phyloP scores from a whole-genome alignment of 495 filamentous ascomycete species.

The Xylaria scruposa region DNA sequence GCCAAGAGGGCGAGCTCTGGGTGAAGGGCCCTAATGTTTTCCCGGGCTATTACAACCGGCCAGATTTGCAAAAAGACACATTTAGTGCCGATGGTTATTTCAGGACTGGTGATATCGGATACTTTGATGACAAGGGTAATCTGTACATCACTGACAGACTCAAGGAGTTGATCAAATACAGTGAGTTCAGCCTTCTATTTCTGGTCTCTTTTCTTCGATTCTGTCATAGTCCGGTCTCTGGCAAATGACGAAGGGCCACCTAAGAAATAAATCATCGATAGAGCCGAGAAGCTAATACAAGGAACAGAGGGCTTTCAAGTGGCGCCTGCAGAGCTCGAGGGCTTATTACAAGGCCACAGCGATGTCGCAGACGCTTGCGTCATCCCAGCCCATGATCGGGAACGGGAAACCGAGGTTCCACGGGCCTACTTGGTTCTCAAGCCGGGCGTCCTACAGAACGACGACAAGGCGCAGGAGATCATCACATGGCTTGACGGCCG shows the following conservation, averaged over 20 bases:
- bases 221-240: not conserved
- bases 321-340: slow-evolving; percentile 85
- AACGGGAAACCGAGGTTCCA: slow-evolving; percentile 80
- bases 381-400: slow-evolving; percentile 74
- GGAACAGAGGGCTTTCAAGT: slow-evolving; percentile 78
- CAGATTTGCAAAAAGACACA: slow-evolving; percentile 65
- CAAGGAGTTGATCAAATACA: slow-evolving; percentile 92
- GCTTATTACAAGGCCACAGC: slow-evolving; percentile 71
- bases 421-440: slow-evolving; percentile 79
- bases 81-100: slow-evolving; percentile 80
- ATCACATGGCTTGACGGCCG: slow-evolving; percentile 63
- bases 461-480: slow-evolving; percentile 67
- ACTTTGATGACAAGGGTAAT: slow-evolving; percentile 62
- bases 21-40: slow-evolving; percentile 81
- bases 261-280: not conserved
- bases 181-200: slow-evolving; percentile 36
- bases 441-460: slow-evolving; percentile 53
- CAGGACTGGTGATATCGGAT: slow-evolving; percentile 78
- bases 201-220: not conserved
- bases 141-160: slow-evolving; percentile 76
- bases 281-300: slow-evolving; percentile 1
- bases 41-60: slow-evolving; percentile 76
- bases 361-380: slow-evolving; percentile 86
- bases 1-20: slow-evolving; percentile 73
- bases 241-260: not conserved